Evolutionary conservation across 1,284 basidiomycete genomes (phyloP), one percentile per base, ranked within the genome.

Genomic region (Trametes polyzona): DNA sequence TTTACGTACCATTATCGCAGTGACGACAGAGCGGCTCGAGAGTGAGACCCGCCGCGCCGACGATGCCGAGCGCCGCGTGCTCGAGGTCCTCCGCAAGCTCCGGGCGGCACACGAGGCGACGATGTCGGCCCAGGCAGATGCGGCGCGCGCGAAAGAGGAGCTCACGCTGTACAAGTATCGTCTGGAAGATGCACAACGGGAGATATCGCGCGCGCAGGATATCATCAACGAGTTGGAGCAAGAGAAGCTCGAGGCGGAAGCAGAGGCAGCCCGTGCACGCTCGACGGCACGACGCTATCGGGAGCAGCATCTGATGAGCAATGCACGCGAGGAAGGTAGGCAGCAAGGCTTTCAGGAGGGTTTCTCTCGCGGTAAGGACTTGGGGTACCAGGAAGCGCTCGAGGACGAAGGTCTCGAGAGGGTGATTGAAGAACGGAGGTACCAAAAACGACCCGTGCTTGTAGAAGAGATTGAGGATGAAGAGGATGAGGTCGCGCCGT

Each of bases 151-250:
- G 16, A 67, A 69, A 49, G 76, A 79, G 61, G 78, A 80, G 63
- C 71, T 81, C 26, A 70, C 73, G 55, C 42, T 81, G 62, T 80
- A 79, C 67, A 76, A 78, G 65, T 46, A 76, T 12, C 78, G 81
- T 32, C 71, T 81, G 14, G 78, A 81, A 12, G 72, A 76, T 56
- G 80, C 80, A 0, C 77, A 78, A 63, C 73, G 74, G 37, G 80
- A 82, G 61, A 77, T 81, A 29, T 66, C 67, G 55, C 72, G 79
- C 9, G 80, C 79, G 1, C 79, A 82, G 61, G 77, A 78, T 37
- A 73, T 78, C 47, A 71, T 81, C 29, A 69, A 76, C 57, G 69
- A 74, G 47, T 67, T 80, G 7, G 74, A 78, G 50, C 65, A 70
- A 27, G 71, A 76, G 49, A 71, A 73, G 42, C 66, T 69, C 24